phyloP scores from a whole-genome alignment of 768 basidiomycete species.

The Amanita molliuscula region DNA sequence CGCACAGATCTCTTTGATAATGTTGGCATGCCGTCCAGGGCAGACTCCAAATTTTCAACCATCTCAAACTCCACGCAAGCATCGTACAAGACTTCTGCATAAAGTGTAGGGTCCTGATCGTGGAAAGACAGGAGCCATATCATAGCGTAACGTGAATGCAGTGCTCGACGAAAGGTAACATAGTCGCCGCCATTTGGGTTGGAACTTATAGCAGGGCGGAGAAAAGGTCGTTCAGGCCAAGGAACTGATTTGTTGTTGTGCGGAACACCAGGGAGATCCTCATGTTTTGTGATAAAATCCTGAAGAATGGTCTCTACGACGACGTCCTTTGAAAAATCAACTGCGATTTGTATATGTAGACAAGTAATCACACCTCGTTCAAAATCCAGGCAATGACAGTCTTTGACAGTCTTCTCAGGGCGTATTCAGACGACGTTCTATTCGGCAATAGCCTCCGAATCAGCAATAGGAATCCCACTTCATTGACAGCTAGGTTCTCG shows the following conservation, averaged over 20 bases:
- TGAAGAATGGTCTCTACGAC: slow-evolving; percentile 56
- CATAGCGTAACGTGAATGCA: slow-evolving; percentile 45
- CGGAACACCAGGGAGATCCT: slow-evolving; percentile 55
- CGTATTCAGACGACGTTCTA: slow-evolving; percentile 63
- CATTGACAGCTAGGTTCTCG: slow-evolving; percentile 64
- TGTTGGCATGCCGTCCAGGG: slow-evolving; percentile 3
- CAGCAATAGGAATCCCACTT: slow-evolving; percentile 64
- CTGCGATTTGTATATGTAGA: neutral
- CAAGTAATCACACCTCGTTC: slow-evolving; percentile 40
- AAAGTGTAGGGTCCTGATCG: slow-evolving; percentile 43
- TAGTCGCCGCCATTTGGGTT: slow-evolving; percentile 63
- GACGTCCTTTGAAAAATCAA: slow-evolving; percentile 39
- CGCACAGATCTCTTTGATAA: slow-evolving; percentile 6
- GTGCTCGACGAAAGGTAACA: slow-evolving; percentile 42
- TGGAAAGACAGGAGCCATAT: slow-evolving; percentile 68
- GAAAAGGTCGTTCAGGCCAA: slow-evolving; percentile 43
- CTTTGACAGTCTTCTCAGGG: slow-evolving; percentile 47
- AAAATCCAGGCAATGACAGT: slow-evolving; percentile 62
- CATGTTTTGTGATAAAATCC: slow-evolving; percentile 52
- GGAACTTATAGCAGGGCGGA: slow-evolving; percentile 27
- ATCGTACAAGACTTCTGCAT: slow-evolving; percentile 43
- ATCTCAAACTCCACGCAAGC: slow-evolving; percentile 38
- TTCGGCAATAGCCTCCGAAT: slow-evolving; percentile 65
- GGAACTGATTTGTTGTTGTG: slow-evolving; percentile 26
- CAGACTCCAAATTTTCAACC: neutral